These are phyloP conservation scores for Hypoxylon subgilvum DNA, from an alignment of 495 filamentous ascomycete genomes.

Conservation along the genomic window DNA sequence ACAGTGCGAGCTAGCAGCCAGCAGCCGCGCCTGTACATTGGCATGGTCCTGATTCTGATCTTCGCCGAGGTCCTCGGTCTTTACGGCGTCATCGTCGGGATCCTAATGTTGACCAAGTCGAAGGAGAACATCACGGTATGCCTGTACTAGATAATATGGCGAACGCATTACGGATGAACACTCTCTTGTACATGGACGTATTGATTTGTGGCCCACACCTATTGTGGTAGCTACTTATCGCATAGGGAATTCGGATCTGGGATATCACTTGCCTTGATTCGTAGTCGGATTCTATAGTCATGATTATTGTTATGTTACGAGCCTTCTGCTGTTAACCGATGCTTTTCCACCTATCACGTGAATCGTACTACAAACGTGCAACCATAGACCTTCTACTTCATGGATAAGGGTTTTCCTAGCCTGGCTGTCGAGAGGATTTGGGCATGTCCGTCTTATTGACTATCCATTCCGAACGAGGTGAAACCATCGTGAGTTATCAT, in stretches of 20 bases:
- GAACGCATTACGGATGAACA: background rate
- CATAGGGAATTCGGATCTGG: background rate
- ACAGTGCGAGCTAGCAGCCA: slow-evolving; percentile 82
- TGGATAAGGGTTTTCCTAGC: background rate
- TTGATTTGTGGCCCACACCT: no score
- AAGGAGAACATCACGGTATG: slow-evolving; percentile 45
- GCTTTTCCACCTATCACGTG: background rate
- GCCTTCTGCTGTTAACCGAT: slow-evolving; percentile 1
- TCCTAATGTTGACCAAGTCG: slow-evolving; percentile 50
- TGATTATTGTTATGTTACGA: background rate
- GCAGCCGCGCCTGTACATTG: slow-evolving; percentile 87
- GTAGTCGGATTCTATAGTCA: background rate
- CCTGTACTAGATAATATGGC: slow-evolving; percentile 33
- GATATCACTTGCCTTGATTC: background rate
- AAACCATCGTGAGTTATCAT: slow-evolving; percentile 23
- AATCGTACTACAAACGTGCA: slow-evolving; percentile 9
- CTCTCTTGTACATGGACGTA: background rate
- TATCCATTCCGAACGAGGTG: slow-evolving; percentile 36
- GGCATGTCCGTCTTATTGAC: slow-evolving; percentile 33
- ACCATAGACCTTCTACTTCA: slow-evolving; percentile 4
- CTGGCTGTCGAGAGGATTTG: slow-evolving; percentile 5
- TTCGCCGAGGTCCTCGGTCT: slow-evolving; percentile 90
- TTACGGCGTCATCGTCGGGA: slow-evolving; percentile 56
- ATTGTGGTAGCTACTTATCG: background rate
- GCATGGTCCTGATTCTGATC: slow-evolving; percentile 94